A percentile compares a stretch with the other conserved stretches of the same genome.
Conservation (phyloP, 176 grass and related monocot genomes). For the Neostapfia colusana region DNA sequence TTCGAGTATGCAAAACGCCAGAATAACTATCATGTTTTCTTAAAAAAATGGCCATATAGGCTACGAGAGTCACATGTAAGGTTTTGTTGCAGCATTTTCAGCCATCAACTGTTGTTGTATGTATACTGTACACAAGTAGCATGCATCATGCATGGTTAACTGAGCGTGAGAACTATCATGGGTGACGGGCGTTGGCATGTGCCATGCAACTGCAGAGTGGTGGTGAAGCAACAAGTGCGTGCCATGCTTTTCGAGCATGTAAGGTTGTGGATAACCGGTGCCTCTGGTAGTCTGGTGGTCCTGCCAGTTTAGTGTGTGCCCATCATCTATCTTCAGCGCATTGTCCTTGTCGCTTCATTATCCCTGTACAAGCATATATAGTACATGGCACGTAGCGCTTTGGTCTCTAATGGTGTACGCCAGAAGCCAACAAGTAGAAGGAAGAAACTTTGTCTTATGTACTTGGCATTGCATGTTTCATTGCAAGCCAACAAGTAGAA, state of each 20-base stretch:
- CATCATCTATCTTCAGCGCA: constrained; percentile 25
- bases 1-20: too few species aligned
- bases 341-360: neutral
- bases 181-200: constrained; percentile 29
- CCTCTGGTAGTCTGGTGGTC: constrained; percentile 37
- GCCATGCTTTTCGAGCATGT: constrained; percentile 34
- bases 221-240: constrained; percentile 18
- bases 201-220: neutral
- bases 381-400: too few species aligned
- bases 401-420: too few species aligned
- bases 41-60: too few species aligned
- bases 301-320: constrained; percentile 28
- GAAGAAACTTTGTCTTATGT: too few species aligned
- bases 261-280: neutral
- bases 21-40: too few species aligned
- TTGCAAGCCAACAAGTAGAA: too few species aligned
- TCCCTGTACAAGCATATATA: neutral
- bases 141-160: neutral
- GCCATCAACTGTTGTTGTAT: neutral
- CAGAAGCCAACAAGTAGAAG: too few species aligned
- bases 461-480: too few species aligned
- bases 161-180: neutral
- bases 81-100: neutral
- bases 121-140: neutral
- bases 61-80: too few species aligned